Base-by-base conservation (phyloP, 2,329 filamentous ascomycete genomes). In the Calonectria pseudoreteaudii region DNA sequence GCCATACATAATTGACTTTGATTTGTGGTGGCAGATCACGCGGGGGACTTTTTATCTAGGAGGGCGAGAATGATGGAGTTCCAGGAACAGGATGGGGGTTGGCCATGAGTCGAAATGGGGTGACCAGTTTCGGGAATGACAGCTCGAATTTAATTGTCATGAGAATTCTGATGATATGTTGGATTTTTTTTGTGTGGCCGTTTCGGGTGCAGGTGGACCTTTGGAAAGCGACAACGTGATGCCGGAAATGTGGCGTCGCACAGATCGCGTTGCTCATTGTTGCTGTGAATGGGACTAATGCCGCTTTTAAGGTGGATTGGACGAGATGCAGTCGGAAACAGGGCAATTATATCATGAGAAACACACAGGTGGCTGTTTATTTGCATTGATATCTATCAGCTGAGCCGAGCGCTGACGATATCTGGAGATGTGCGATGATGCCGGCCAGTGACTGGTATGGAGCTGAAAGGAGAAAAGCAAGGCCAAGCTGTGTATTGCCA, bases 1-100 rank as follows among this genome's bases (percentile, higher is more conserved):
- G 28, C 26, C 38, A 4, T 30, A 18, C 31, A 47, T n/a, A 23
- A 31, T 18, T 7, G 16, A 8, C 28, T 34, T 7, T 13, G 31
- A 38, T 16, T 14, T 26, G 56, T n/a, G 56, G 62, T 53, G 44
- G 50, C 20, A 30, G 52, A 69, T 69, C 56, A 70, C 56, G 58
- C 58, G 56, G 23, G 44, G 16, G 28, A 36, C 34, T 26, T 41
- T 50, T 41, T 64, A 52, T 23, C 26, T 20, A 26, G 0, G 11
- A 36, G 31, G n/a, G 56, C 60, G 36, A 44, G 18, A 31, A 7
- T 30, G 16, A 20, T 28, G 60, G 4, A 18, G n/a, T 47, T 47
- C n/a, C 9, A 20, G 26, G 50, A 53, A 36, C 26, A 44, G 16
- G 36, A 47, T n/a, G 11, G 14, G 8, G 3, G 60, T 3, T 23